Evolutionary conservation across 164 flowering plant species (phyloP).

Genomic region (grape (Vitis vinifera)): DNA sequence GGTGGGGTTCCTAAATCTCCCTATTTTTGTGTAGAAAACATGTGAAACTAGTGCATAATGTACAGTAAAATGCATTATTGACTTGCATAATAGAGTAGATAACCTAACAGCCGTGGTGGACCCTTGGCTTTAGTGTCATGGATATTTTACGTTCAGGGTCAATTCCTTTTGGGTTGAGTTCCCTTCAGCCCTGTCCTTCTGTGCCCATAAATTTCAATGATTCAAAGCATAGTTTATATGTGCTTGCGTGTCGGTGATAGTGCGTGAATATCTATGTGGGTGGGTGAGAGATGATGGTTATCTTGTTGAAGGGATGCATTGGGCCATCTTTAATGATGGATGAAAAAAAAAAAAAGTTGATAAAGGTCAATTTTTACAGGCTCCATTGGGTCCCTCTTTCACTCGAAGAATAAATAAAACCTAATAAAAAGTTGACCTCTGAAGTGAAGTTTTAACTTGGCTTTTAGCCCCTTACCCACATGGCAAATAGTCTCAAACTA

Average conservation of each 20-base stretch:
- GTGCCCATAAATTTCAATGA: conserved; percentile 2
- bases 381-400: neutral
- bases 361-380: neutral
- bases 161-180: neutral
- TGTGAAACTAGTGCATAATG: no score
- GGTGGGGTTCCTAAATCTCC: no score
- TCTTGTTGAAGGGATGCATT: neutral
- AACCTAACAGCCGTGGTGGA: neutral
- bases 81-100: no score
- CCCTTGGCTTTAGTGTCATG: neutral
- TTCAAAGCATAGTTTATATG: neutral
- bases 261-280: neutral
- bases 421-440: neutral
- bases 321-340: conserved; percentile 6
- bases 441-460: neutral
- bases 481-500: no score
- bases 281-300: neutral
- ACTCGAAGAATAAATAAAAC: neutral
- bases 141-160: neutral
- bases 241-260: neutral
- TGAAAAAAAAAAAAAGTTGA: neutral
- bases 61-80: no score
- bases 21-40: no score
- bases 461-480: no score
- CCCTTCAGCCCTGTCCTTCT: neutral